Evolutionary conservation across 192 early-diverging fungal species (phyloP).

Genomic region (Coemansia sp.): DNA sequence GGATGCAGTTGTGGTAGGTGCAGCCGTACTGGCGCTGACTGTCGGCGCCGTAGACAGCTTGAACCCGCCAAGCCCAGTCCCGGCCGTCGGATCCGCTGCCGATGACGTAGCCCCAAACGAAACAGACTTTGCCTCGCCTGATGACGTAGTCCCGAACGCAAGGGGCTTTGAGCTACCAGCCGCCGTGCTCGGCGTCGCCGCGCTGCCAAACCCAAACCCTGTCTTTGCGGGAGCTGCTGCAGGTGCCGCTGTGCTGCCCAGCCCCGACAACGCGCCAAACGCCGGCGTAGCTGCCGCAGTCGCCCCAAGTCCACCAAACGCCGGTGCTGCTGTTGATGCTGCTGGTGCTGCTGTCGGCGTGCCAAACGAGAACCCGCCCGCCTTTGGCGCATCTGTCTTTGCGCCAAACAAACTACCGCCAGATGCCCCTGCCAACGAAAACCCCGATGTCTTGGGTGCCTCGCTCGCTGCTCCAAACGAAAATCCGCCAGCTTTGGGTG

Average conservation of each 20-base stretch:
- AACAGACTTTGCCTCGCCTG: conserved; percentile 31
- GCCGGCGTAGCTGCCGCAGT: conserved; percentile 18
- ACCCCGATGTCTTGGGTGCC: conserved; percentile 6
- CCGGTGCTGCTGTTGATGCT: neutral
- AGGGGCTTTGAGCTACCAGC: conserved; percentile 10
- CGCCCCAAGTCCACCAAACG: neutral
- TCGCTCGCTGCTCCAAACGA: conserved; percentile 14
- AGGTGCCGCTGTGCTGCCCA: conserved; percentile 11
- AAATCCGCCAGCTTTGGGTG: neutral
- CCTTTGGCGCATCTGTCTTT: neutral
- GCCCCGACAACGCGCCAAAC: conserved; percentile 13
- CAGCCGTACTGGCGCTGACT: conserved; percentile 10
- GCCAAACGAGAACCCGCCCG: conserved; percentile 4
- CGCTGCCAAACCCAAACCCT: conserved; percentile 29
- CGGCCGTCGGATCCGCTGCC: conserved; percentile 37
- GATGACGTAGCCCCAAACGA: conserved; percentile 11
- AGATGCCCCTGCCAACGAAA: neutral
- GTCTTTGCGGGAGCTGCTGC: conserved; percentile 6
- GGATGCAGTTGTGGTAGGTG: conserved; percentile 28
- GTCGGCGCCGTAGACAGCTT: conserved; percentile 39
- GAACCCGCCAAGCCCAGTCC: conserved; percentile 47
- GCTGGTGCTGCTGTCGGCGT: neutral
- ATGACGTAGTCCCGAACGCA: conserved; percentile 9
- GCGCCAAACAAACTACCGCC: neutral
- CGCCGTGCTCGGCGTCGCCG: conserved; percentile 20